Conservation (phyloP, 495 filamentous ascomycete species). For the Staphylotrichum longicolle region DNA sequence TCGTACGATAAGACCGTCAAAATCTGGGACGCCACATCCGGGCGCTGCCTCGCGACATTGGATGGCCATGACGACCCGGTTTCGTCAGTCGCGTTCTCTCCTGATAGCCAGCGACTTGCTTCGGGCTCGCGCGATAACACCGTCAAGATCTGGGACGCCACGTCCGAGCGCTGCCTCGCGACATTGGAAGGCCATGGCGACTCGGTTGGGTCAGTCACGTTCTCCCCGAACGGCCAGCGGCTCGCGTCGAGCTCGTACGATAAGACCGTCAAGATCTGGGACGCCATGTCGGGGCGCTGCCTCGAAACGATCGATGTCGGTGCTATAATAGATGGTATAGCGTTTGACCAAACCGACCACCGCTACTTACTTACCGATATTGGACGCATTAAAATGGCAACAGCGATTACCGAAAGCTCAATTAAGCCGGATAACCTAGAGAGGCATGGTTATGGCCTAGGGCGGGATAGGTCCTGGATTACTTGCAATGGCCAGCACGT, state of each 20-base stretch:
- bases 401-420: background rate
- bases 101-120: constrained; percentile 28
- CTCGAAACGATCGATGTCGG: background rate
- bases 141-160: constrained; percentile 36
- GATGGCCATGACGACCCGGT: constrained; percentile 20
- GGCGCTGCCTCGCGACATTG: background rate
- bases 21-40: constrained; percentile 36
- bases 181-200: background rate
- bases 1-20: constrained; percentile 28
- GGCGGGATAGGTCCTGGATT: background rate
- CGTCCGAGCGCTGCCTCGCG: constrained; percentile 3
- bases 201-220: background rate
- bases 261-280: too few relatives aligned
- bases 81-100: constrained; percentile 38
- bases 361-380: background rate
- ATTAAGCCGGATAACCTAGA: background rate
- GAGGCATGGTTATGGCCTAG: background rate
- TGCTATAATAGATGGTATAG: background rate
- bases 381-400: background rate
- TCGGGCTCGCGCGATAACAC: constrained; percentile 28
- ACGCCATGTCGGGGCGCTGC: background rate
- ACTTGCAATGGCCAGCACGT: background rate
- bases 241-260: background rate
- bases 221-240: background rate
- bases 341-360: background rate